phyloP scores from a whole-genome alignment of 257 asterid species.

The Przewalskia tangutica region DNA sequence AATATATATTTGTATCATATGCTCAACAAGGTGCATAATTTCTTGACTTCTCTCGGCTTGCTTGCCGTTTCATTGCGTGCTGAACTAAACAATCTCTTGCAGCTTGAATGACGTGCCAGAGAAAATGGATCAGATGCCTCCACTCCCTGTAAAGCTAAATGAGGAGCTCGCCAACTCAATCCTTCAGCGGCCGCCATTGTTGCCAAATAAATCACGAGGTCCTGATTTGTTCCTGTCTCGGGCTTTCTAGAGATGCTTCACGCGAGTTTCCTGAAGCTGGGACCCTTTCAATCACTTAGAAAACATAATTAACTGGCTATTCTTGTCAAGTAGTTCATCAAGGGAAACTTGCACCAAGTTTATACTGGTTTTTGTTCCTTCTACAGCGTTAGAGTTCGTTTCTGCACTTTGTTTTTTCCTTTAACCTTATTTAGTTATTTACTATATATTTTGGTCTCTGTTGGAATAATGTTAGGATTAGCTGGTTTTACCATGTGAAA shows the following conservation, averaged over 20 bases:
- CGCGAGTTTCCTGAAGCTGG: constrained; percentile 1
- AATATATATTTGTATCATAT: background rate
- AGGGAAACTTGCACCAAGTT: constrained; percentile 12
- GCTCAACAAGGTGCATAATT: background rate
- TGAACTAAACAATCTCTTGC: constrained; percentile 22
- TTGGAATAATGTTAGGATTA: background rate
- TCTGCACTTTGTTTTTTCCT: background rate
- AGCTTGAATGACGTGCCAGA: constrained; percentile 60
- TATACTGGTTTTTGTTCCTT: background rate
- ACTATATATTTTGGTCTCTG: background rate
- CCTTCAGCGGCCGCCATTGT: constrained; percentile 27
- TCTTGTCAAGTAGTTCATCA: constrained; percentile 6
- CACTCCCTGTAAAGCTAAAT: constrained; percentile 66
- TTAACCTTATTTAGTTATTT: background rate
- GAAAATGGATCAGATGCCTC: constrained; percentile 72
- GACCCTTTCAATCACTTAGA: constrained; percentile 4
- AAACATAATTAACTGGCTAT: constrained; percentile 21
- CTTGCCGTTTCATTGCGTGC: background rate
- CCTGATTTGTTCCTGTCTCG: background rate
- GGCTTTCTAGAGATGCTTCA: constrained; percentile 11
- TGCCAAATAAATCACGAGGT: constrained; percentile 31
- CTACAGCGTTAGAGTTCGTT: background rate
- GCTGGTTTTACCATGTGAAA: background rate
- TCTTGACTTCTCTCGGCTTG: background rate
- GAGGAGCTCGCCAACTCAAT: constrained; percentile 55